A percentile compares a stretch with the other conserved stretches of the same genome.
Evolutionary conservation across 2,329 filamentous ascomycete genomes (phyloP).

Genomic region (Cercospora janseana): DNA sequence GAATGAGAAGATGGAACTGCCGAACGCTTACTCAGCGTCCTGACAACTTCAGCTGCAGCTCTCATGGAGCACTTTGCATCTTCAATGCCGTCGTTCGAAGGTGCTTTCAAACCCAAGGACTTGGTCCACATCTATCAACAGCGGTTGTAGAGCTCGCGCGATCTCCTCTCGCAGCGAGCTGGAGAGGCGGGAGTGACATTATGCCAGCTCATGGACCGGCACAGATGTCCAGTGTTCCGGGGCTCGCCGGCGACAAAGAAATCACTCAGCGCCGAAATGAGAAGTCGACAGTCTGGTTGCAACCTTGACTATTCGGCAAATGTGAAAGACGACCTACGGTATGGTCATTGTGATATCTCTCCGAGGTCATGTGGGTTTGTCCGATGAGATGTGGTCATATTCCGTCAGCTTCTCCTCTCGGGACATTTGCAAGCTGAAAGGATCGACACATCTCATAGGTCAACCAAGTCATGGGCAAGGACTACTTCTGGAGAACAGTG

Average conservation of each 20-base stretch:
- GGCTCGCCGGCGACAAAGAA: too few relatives aligned
- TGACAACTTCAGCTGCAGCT: background rate
- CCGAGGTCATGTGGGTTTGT: constrained; percentile 5
- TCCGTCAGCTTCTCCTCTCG: background rate
- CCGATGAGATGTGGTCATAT: constrained; percentile 1
- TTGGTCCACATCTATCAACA: too few relatives aligned
- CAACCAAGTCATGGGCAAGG: background rate
- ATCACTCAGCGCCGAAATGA: too few relatives aligned
- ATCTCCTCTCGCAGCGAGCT: background rate
- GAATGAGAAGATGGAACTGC: background rate
- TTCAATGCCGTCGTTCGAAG: too few relatives aligned
- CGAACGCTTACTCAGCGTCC: background rate
- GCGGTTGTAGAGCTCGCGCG: background rate
- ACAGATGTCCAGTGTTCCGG: too few relatives aligned
- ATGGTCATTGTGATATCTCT: constrained; percentile 1
- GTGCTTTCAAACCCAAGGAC: too few relatives aligned
- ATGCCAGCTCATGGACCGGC: too few relatives aligned
- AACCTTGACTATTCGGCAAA: background rate
- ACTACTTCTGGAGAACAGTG: background rate
- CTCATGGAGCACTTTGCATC: background rate
- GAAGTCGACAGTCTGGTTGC: too few relatives aligned
- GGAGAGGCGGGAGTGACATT: too few relatives aligned
- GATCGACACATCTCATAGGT: background rate
- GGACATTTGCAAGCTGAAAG: background rate
- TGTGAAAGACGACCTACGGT: background rate